These are phyloP conservation scores for Talaromyces nanjingensis DNA, from an alignment of 495 filamentous ascomycete genomes.

Conservation along the genomic window DNA sequence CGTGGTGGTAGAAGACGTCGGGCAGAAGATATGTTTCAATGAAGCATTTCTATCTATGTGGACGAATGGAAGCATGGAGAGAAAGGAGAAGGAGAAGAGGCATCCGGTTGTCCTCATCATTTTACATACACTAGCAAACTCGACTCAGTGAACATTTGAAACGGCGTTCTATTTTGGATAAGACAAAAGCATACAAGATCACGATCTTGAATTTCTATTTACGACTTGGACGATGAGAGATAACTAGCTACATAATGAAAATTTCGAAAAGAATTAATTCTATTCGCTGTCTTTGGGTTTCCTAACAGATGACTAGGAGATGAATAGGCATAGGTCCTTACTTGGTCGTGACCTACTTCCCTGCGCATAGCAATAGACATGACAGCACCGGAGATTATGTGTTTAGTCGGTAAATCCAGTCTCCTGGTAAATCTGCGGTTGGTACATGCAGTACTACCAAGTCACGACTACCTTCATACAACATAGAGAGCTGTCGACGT, in stretches of 20 bases:
- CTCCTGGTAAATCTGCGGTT: neutral
- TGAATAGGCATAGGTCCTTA: neutral
- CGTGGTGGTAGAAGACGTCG: slow-evolving; percentile 40
- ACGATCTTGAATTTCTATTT: neutral
- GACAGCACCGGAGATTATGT: neutral
- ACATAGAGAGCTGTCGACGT: neutral
- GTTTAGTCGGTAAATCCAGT: neutral
- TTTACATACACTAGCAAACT: neutral
- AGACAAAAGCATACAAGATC: neutral
- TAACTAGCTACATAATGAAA: neutral
- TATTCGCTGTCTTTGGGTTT: neutral
- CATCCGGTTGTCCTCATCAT: neutral
- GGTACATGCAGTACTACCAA: neutral
- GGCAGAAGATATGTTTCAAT: slow-evolving; percentile 47
- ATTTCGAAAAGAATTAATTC: neutral
- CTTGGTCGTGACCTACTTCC: neutral
- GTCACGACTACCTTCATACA: neutral
- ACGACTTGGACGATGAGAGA: neutral
- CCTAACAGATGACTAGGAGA: neutral
- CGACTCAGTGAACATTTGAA: neutral
- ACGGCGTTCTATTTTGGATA: neutral
- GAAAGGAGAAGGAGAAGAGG: neutral
- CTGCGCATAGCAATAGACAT: neutral
- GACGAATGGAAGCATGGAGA: neutral
- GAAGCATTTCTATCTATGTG: slow-evolving; percentile 9